Conservation (phyloP, 2,329 filamentous ascomycete genomes). For the Cladosporium sp. region DNA sequence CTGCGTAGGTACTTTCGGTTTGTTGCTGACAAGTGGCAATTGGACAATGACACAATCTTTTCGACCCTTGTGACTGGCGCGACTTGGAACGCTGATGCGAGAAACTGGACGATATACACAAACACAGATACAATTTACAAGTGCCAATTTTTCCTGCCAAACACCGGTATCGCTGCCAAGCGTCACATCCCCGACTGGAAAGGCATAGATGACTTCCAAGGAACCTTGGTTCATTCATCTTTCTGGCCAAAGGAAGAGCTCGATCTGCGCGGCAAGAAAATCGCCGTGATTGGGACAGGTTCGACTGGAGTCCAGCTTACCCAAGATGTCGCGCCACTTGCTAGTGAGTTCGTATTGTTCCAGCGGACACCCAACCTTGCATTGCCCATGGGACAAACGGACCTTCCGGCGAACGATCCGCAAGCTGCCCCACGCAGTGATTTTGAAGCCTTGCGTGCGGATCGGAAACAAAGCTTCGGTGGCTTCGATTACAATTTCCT, state of each 20-base stretch:
- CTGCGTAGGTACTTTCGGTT: conserved; percentile 57
- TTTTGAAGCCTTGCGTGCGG: conserved; percentile 27
- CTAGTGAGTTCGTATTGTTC: conserved; percentile 50
- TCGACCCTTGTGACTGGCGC: conserved; percentile 39
- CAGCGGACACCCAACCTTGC: conserved; percentile 64
- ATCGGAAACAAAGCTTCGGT: not conserved
- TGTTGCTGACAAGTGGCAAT: conserved; percentile 51
- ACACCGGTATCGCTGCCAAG: conserved; percentile 37
- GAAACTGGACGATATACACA: conserved; percentile 50
- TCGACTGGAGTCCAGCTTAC: conserved; percentile 39
- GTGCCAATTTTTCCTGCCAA: conserved; percentile 33
- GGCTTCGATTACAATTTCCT: conserved; percentile 53
- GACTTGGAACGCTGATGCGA: conserved; percentile 33
- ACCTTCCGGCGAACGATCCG: not conserved
- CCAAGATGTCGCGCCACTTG: conserved; percentile 27
- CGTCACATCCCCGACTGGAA: conserved; percentile 35
- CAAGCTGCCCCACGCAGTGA: conserved; percentile 19
- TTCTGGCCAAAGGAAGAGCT: conserved; percentile 34
- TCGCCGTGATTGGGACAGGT: conserved; percentile 41
- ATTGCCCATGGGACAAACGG: conserved; percentile 53
- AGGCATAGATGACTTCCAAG: conserved; percentile 35
- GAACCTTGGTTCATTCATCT: conserved; percentile 37
- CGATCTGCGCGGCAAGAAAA: conserved; percentile 33
- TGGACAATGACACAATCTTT: conserved; percentile 56
- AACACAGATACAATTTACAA: conserved; percentile 34